These are phyloP conservation scores for Globisporangium solare DNA, from an alignment of 352 stramenopile species.

Conservation along the genomic window DNA sequence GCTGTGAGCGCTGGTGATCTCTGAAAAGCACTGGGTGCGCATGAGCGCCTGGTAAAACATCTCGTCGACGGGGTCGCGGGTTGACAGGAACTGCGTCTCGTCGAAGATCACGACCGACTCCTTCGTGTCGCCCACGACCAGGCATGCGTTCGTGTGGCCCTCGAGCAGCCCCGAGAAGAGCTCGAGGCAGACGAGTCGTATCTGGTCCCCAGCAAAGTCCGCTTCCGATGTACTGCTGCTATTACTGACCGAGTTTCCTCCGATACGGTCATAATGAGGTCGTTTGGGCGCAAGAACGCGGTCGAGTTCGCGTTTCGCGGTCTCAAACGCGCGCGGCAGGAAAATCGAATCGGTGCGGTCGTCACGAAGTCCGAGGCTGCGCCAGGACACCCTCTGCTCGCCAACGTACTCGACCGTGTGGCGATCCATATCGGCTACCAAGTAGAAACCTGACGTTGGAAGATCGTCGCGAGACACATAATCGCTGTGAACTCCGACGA, in stretches of 20 bases:
- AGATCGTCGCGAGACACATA: slow-evolving; percentile 57
- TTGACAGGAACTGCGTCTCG: slow-evolving; percentile 76
- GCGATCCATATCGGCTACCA: slow-evolving; percentile 71
- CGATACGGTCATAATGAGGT: slow-evolving; percentile 37
- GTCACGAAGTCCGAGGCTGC: slow-evolving; percentile 44
- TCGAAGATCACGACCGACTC: slow-evolving; percentile 88
- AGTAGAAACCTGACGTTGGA: slow-evolving; percentile 61
- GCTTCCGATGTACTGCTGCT: slow-evolving; percentile 2
- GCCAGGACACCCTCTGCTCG: slow-evolving; percentile 51
- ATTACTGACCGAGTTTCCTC: slow-evolving; percentile 11
- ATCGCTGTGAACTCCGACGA: slow-evolving; percentile 79
- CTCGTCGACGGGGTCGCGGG: slow-evolving; percentile 45
- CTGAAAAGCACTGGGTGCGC: slow-evolving; percentile 79
- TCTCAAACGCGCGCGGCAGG: slow-evolving; percentile 48
- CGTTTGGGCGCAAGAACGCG: slow-evolving; percentile 35
- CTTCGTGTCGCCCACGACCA: slow-evolving; percentile 81
- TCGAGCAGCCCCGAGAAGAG: slow-evolving; percentile 58
- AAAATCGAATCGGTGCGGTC: slow-evolving; percentile 36
- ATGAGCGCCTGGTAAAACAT: slow-evolving; percentile 66
- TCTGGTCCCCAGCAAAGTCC: slow-evolving; percentile 27
- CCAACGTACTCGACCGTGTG: slow-evolving; percentile 68
- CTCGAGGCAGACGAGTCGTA: slow-evolving; percentile 64
- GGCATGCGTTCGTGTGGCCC: slow-evolving; percentile 65
- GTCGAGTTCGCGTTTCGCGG: slow-evolving; percentile 51
- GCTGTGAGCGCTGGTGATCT: slow-evolving; percentile 74